Evolutionary conservation across 2,329 filamentous ascomycete species (phyloP), one percentile per base, ranked within the genome.

Genomic region (Neofusicoccum ribis): DNA sequence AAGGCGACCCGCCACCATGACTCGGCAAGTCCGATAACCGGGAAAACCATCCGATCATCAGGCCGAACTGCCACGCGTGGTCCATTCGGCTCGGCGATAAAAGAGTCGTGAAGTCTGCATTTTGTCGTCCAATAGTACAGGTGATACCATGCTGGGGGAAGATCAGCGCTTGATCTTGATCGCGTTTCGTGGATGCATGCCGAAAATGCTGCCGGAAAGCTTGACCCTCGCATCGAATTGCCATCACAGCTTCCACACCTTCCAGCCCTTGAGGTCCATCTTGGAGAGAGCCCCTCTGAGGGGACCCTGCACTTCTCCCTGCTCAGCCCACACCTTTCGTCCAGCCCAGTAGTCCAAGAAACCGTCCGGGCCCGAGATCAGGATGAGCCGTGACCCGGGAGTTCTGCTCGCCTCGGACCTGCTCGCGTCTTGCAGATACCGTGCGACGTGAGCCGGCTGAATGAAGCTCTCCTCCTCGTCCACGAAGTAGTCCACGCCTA

Each of bases 321-420:
- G 92, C 34, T 85, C 84, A 11, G 83, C 80, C 91, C 92, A 96
- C 3, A 86, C 79, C 78, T 96, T 97, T 9, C 88, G 82, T 1
- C 95, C 94, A 2, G 92, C 92, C 78, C 91, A 91, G 68, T 90
- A 85, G 49, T 86, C 85, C 44, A 98, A 85, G 78, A 98, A 98
- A 0, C 95, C 94, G 63, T 96, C 92, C 0, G 95, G 94, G 0
- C 95, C 95, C 0, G 93, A 96, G 1, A 98, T 86, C 64, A 97
- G 82, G n/a, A 97, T 81, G 20, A 97, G 75, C 27, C 65, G 62
- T 14, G 31, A 69, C 66, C n/a, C 65, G 2, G 14, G n/a, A 2
- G 11, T 11, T 37, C n/a, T 31, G 7, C 9, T 17, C 15, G 31
- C 43, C 9, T 17, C 31, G 1, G 43, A 15, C 61, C 63, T 34